A percentile compares a stretch with the other conserved stretches of the same genome.
Evolutionary conservation across 345 rosid genomes (phyloP).

Genomic region (Hibiscus mutabilis): DNA sequence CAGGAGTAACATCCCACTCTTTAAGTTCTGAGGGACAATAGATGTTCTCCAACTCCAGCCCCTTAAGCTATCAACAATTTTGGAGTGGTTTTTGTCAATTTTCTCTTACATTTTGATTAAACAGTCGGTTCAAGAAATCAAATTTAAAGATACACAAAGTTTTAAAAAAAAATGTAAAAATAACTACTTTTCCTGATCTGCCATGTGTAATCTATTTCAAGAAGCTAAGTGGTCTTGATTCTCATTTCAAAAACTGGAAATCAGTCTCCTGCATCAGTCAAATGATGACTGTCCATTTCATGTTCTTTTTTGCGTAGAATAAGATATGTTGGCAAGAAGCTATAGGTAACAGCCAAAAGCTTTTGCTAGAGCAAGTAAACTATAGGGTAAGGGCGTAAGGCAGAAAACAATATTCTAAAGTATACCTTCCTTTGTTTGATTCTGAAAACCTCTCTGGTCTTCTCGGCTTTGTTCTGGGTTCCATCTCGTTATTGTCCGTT

Average conservation of each 20-base stretch:
- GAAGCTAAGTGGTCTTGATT: background rate
- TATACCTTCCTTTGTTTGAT: slow-evolving; percentile 14
- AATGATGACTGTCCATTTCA: background rate
- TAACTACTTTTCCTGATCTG: background rate
- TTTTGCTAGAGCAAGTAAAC: background rate
- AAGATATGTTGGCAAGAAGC: background rate
- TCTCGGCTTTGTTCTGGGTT: slow-evolving; percentile 57
- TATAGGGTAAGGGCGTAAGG: background rate
- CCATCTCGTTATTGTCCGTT: slow-evolving; percentile 57
- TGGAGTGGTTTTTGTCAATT: too few species aligned
- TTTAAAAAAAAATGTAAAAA: too few species aligned
- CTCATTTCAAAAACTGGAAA: background rate
- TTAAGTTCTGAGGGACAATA: too few species aligned
- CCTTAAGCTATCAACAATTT: too few species aligned
- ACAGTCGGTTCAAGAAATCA: too few species aligned
- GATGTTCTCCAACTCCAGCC: too few species aligned
- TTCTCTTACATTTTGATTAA: too few species aligned
- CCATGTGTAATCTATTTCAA: background rate
- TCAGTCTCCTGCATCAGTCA: background rate
- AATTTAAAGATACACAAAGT: too few species aligned
- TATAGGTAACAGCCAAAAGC: background rate
- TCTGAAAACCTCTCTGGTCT: slow-evolving; percentile 26
- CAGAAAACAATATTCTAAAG: background rate
- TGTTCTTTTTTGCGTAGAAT: background rate
- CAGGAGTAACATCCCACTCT: too few species aligned